Conservation (phyloP, 345 rosid species). For the Sisymbrium altissimum region DNA sequence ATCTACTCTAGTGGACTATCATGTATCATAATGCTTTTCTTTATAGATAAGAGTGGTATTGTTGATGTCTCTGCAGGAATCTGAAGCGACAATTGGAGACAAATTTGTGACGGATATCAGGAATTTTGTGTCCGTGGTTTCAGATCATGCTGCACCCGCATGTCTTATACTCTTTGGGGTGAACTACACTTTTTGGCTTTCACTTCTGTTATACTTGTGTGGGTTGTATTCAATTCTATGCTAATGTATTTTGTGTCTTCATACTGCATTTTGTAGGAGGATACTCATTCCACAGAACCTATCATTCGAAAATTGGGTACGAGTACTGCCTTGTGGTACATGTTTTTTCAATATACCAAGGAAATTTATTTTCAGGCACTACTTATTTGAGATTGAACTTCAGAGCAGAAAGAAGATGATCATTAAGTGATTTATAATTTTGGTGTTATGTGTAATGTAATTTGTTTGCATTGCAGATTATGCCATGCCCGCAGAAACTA, state of each 20-base stretch:
- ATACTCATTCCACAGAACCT: slow-evolving; percentile 38
- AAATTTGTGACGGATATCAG: slow-evolving; percentile 58
- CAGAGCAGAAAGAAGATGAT: background rate
- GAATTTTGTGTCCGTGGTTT: slow-evolving; percentile 44
- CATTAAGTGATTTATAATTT: background rate
- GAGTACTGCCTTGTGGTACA: slow-evolving; percentile 20
- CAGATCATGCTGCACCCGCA: slow-evolving; percentile 54
- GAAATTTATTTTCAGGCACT: background rate
- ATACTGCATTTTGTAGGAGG: slow-evolving; percentile 41
- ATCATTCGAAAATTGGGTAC: slow-evolving; percentile 62
- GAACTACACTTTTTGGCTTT: slow-evolving; percentile 25
- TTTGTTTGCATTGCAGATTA: slow-evolving; percentile 47
- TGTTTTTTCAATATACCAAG: background rate
- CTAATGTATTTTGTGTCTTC: background rate
- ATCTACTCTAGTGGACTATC: background rate
- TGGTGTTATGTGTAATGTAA: slow-evolving; percentile 2
- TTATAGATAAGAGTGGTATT: background rate
- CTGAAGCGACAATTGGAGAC: slow-evolving; percentile 39
- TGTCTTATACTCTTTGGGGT: slow-evolving; percentile 80
- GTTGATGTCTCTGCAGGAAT: slow-evolving; percentile 35
- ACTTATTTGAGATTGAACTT: background rate
- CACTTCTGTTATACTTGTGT: background rate
- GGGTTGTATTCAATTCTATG: background rate
- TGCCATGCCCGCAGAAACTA: slow-evolving; percentile 65
- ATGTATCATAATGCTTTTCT: background rate